Percentiles rank a stretch among this genome's conserved stretches.
These are phyloP conservation scores for Komagataella mondaviorum DNA, from an alignment of 805 yeast genomes.

Conservation along the genomic window DNA sequence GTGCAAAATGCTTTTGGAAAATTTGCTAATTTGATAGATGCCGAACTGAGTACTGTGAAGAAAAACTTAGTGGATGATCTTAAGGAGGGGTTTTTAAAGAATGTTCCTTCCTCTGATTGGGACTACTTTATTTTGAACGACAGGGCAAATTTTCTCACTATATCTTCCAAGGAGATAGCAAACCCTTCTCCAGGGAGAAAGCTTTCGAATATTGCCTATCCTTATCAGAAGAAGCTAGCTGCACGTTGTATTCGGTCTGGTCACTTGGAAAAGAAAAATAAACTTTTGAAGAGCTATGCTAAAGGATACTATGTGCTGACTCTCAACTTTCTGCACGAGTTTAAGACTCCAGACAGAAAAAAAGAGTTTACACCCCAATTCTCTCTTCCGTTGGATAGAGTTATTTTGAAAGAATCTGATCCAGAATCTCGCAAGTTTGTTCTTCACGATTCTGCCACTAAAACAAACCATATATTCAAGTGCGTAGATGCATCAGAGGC, in stretches of 20 bases:
- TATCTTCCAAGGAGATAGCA: slow-evolving; percentile 13
- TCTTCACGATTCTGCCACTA: slow-evolving; percentile 14
- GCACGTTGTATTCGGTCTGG: slow-evolving; percentile 49
- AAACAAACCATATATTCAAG: slow-evolving; percentile 22
- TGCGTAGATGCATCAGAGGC: slow-evolving; percentile 30
- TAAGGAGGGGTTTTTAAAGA: slow-evolving; percentile 33
- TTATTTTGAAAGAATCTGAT: slow-evolving; percentile 16
- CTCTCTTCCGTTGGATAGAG: slow-evolving; percentile 28
- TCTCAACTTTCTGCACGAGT: slow-evolving; percentile 55
- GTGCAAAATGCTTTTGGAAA: slow-evolving; percentile 41
- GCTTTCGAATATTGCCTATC: slow-evolving; percentile 36
- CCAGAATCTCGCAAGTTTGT: slow-evolving; percentile 23
- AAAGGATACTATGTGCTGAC: slow-evolving; percentile 56
- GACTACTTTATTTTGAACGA: slow-evolving; percentile 43
- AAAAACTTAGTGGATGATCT: slow-evolving; percentile 41
- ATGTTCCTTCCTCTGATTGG: slow-evolving; percentile 59
- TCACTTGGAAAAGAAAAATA: slow-evolving; percentile 43
- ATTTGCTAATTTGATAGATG: slow-evolving; percentile 35
- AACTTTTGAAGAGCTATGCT: slow-evolving; percentile 45
- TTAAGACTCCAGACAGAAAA: slow-evolving; percentile 40
- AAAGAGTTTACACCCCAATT: slow-evolving; percentile 27
- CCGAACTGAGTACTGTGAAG: slow-evolving; percentile 33
- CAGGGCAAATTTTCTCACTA: slow-evolving; percentile 25
- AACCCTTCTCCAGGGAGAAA: slow-evolving; percentile 25
- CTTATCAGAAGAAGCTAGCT: slow-evolving; percentile 35